Evolutionary conservation across 352 stramenopile species (phyloP).

Genomic region (Phytophthora pistaciae): DNA sequence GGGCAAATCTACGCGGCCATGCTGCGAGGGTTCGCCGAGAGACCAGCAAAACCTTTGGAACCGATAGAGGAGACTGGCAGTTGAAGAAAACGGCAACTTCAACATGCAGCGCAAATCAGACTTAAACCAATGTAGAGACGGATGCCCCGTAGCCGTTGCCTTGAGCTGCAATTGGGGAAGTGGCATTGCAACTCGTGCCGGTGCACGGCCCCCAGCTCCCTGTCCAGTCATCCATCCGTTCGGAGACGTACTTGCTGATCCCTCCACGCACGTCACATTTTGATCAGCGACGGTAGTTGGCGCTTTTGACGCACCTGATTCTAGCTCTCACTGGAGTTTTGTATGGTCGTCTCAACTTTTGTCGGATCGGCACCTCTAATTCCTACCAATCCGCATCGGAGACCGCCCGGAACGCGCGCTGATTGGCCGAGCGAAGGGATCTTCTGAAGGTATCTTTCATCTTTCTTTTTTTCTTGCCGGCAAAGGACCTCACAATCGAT

Average conservation of each 20-base stretch:
- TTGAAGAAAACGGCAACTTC: conserved; percentile 24
- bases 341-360: conserved; percentile 8
- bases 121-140: too few relatives aligned
- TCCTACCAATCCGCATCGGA: conserved; percentile 7
- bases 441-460: conserved; percentile 31
- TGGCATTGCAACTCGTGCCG: conserved; percentile 1
- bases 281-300: conserved; percentile 8
- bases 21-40: conserved; percentile 15
- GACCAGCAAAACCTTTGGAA: conserved; percentile 1
- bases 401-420: background rate
- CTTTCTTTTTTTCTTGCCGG: conserved; percentile 11
- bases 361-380: background rate
- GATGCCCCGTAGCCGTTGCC: background rate
- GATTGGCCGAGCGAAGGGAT: conserved; percentile 24
- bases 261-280: conserved; percentile 35
- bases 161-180: background rate
- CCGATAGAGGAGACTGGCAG: background rate
- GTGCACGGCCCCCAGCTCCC: conserved; percentile 10
- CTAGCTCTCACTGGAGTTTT: conserved; percentile 1
- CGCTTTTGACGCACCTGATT: conserved; percentile 20
- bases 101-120: conserved; percentile 20
- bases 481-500: conserved; percentile 19
- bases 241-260: conserved; percentile 19
- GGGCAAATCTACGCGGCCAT: conserved; percentile 35
- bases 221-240: conserved; percentile 20